A percentile compares a stretch with the other conserved stretches of the same genome.
Conservation (phyloP, 129 eudicot species). For the Helianthus tuberosus region DNA sequence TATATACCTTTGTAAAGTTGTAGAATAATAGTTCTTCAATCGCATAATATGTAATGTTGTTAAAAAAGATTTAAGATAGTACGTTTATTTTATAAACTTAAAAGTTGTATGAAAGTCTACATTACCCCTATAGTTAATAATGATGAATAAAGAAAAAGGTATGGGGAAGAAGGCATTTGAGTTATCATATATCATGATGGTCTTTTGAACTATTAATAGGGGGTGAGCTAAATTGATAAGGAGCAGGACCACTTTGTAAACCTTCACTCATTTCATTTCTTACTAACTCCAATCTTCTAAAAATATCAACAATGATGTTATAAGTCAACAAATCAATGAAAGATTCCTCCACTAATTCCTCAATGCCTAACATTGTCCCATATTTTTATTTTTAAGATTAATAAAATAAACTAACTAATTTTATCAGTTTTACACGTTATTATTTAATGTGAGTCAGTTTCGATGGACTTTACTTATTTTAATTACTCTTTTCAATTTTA, state of each 20-base stretch:
- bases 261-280: slow-evolving; percentile 40
- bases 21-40: no score
- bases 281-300: slow-evolving; percentile 33
- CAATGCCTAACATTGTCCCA: slow-evolving; percentile 6
- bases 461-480: neutral
- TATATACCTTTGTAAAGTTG: neutral
- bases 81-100: neutral
- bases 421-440: neutral
- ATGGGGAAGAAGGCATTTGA: slow-evolving; percentile 5
- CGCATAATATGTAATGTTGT: no score
- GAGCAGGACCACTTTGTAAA: slow-evolving; percentile 40
- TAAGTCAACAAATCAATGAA: slow-evolving; percentile 33
- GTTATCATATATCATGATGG: slow-evolving; percentile 16
- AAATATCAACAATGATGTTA: slow-evolving; percentile 20
- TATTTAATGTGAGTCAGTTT: neutral
- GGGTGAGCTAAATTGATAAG: slow-evolving; percentile 36
- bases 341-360: slow-evolving; percentile 25
- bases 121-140: slow-evolving; percentile 1
- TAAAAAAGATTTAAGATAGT: neutral
- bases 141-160: neutral
- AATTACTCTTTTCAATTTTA: neutral
- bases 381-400: neutral
- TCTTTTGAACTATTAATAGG: slow-evolving; percentile 15
- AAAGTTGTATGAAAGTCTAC: no score
- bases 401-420: neutral